phyloP scores from a whole-genome alignment of 2,329 filamentous ascomycete genomes.

The Lomentospora prolificans region DNA sequence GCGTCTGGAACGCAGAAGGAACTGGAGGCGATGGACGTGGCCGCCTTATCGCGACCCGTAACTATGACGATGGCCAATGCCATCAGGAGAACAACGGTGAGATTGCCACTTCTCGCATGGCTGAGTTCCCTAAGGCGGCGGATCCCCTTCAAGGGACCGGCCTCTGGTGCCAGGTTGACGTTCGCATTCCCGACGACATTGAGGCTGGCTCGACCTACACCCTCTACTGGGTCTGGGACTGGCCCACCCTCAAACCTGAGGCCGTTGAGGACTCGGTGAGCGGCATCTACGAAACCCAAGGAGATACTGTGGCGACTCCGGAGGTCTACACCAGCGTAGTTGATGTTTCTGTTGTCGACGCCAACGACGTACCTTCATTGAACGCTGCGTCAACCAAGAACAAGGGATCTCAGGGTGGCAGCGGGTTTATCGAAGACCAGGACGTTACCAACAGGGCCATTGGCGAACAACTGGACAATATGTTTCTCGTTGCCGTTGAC shows the following conservation, averaged over 20 bases:
- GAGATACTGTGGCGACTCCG: constrained; percentile 15
- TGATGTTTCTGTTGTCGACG: constrained; percentile 27
- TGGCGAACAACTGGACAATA: constrained; percentile 31
- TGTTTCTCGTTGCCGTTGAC: constrained; percentile 33
- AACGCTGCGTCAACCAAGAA: constrained; percentile 25
- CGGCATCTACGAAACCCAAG: constrained; percentile 26
- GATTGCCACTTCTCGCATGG: constrained; percentile 51
- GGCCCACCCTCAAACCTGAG: constrained; percentile 51
- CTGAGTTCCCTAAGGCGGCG: constrained; percentile 38
- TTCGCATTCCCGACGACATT: constrained; percentile 61
- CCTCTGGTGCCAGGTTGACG: constrained; percentile 72
- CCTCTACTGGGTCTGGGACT: constrained; percentile 96
- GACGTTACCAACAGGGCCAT: constrained; percentile 34
- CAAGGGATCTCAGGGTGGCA: constrained; percentile 10
- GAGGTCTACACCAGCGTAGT: constrained; percentile 32
- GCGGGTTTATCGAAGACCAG: constrained; percentile 21
- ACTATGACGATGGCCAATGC: constrained; percentile 87
- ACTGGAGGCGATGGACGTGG: constrained; percentile 74
- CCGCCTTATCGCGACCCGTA: constrained; percentile 62
- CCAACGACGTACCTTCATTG: constrained; percentile 12
- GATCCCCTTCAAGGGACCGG: constrained; percentile 45
- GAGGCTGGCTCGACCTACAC: constrained; percentile 59
- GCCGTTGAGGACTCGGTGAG: constrained; percentile 26
- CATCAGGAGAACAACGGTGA: constrained; percentile 60
- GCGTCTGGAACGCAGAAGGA: constrained; percentile 69